These are phyloP conservation scores for Pichia sp. DNA, from an alignment of 1,139 yeast genomes.

Conservation along the genomic window DNA sequence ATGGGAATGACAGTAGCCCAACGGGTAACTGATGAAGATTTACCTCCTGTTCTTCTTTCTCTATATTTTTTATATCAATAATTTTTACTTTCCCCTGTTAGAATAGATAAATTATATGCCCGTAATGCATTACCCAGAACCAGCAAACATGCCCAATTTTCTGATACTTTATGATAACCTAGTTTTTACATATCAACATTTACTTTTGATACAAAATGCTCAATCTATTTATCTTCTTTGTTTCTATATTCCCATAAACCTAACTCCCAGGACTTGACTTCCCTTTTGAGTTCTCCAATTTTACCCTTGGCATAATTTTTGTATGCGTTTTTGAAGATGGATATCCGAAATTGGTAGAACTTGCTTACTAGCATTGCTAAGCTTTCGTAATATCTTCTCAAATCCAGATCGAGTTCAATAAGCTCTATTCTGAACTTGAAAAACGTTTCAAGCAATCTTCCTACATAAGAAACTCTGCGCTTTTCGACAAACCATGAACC, in stretches of 20 bases:
- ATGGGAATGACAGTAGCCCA: neutral
- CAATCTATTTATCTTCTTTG: neutral
- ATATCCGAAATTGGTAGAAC: slow-evolving; percentile 48
- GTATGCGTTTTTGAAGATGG: slow-evolving; percentile 39
- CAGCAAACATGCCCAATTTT: no score
- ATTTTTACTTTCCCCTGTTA: neutral
- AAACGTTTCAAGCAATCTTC: slow-evolving; percentile 33
- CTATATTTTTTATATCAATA: neutral
- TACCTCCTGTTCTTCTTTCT: neutral
- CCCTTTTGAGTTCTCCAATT: slow-evolving; percentile 29
- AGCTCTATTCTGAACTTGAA: slow-evolving; percentile 27
- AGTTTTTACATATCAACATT: no score
- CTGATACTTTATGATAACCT: no score
- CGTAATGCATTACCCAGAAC: no score
- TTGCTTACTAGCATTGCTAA: slow-evolving; percentile 62
- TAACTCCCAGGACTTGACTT: slow-evolving; percentile 20
- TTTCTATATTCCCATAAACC: slow-evolving; percentile 20
- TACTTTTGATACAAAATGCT: neutral
- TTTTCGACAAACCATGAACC: slow-evolving; percentile 36
- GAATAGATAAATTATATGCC: no score
- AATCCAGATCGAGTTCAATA: slow-evolving; percentile 23
- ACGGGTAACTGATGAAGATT: neutral
- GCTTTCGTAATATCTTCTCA: slow-evolving; percentile 49
- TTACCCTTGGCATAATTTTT: slow-evolving; percentile 34
- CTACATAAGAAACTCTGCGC: slow-evolving; percentile 36